Evolutionary conservation across 345 rosid species (phyloP).

Genomic region (Orychophragmus violaceus): DNA sequence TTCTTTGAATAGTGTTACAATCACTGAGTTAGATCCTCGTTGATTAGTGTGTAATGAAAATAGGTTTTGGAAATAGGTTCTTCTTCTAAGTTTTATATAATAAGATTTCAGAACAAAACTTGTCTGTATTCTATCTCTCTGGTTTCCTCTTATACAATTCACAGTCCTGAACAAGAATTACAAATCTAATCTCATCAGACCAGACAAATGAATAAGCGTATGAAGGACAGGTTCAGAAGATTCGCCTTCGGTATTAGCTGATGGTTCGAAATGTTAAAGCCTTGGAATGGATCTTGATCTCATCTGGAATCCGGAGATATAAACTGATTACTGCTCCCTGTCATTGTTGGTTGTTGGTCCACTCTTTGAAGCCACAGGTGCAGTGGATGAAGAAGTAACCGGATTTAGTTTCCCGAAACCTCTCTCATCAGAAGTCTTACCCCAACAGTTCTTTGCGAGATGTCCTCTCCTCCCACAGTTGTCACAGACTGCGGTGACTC

Average conservation of each 20-base stretch:
- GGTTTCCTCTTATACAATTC: too few relatives aligned
- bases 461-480: slow-evolving; percentile 71
- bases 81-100: too few relatives aligned
- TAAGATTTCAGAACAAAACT: too few relatives aligned
- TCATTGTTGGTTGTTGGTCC: slow-evolving; percentile 9
- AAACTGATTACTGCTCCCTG: neutral
- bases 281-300: neutral
- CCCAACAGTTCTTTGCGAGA: slow-evolving; percentile 41
- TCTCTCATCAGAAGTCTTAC: slow-evolving; percentile 33
- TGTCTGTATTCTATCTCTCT: too few relatives aligned
- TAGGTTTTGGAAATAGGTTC: too few relatives aligned
- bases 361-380: slow-evolving; percentile 15
- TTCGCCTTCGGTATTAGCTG: neutral
- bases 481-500: slow-evolving; percentile 33
- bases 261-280: neutral
- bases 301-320: neutral
- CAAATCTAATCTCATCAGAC: too few relatives aligned
- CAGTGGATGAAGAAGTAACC: slow-evolving; percentile 6
- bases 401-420: slow-evolving; percentile 17
- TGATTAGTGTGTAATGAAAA: neutral
- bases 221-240: neutral
- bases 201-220: neutral
- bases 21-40: neutral
- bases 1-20: neutral
- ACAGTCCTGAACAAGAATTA: too few relatives aligned